Percentiles rank a stretch among this genome's conserved stretches.
phyloP scores from a whole-genome alignment of 441 rosid genomes.

The Croton laevigatus region DNA sequence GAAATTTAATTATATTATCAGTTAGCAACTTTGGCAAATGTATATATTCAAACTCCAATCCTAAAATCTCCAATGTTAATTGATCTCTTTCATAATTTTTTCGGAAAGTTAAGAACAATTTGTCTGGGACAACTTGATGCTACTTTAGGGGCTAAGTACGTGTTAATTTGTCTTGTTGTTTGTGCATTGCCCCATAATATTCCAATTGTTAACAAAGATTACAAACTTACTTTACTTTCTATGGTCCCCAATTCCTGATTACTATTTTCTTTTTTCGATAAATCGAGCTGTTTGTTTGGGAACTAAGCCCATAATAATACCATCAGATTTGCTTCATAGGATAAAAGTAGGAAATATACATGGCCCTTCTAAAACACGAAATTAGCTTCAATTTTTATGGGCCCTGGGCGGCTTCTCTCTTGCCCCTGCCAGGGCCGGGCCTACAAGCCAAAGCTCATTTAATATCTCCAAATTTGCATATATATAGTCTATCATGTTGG shows the following conservation, averaged over 20 bases:
- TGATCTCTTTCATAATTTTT: constrained; percentile 9
- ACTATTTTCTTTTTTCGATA: constrained; percentile 11
- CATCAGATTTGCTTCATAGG: no score
- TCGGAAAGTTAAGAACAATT: constrained; percentile 24
- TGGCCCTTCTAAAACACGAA: no score
- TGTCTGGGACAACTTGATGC: constrained; percentile 28
- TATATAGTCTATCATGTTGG: no score
- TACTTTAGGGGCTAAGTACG: constrained; percentile 20
- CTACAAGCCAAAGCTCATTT: no score
- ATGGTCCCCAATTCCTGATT: constrained; percentile 36
- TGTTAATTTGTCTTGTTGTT: constrained; percentile 50
- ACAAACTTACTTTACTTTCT: constrained; percentile 23
- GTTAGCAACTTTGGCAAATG: background rate
- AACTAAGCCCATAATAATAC: no score
- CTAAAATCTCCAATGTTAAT: background rate
- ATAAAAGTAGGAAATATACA: no score
- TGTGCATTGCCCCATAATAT: constrained; percentile 41
- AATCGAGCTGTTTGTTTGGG: no score
- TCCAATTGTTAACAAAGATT: constrained; percentile 20
- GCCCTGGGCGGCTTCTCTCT: no score
- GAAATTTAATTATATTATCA: no score
- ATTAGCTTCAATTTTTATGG: no score
- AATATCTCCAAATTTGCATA: no score
- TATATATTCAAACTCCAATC: background rate
- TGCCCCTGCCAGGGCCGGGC: no score